Percentiles rank a stretch among this genome's conserved stretches.
These are phyloP conservation scores for Punctularia strigosozonata DNA, from an alignment of 768 basidiomycete species.

Conservation along the genomic window DNA sequence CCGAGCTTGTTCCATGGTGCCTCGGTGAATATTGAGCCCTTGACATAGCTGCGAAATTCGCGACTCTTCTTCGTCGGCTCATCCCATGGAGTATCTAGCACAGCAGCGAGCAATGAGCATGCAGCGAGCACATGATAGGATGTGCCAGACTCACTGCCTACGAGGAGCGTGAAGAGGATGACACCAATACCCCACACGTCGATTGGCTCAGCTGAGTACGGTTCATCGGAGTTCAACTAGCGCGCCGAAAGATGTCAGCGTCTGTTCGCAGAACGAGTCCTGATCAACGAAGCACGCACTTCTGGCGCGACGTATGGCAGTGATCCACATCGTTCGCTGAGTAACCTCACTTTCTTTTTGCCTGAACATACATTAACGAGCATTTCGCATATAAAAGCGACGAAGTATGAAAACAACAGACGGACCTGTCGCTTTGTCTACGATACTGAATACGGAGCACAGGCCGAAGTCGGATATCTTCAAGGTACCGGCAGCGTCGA, in stretches of 20 bases:
- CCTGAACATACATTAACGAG: no score
- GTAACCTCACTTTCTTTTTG: no score
- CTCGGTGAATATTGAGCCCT: conserved; percentile 61
- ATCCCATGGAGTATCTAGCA: conserved; percentile 93
- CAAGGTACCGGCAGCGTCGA: conserved; percentile 72
- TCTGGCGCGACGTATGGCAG: conserved; percentile 93
- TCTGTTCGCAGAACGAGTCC: background rate
- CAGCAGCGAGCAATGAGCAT: background rate
- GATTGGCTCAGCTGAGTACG: conserved; percentile 85
- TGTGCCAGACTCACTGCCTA: conserved; percentile 58
- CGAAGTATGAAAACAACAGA: no score
- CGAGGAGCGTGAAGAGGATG: conserved; percentile 83
- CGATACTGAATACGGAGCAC: conserved; percentile 81
- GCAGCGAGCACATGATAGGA: no score
- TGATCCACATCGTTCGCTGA: conserved; percentile 84
- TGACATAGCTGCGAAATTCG: conserved; percentile 69
- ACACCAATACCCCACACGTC: conserved; percentile 96
- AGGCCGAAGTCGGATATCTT: conserved; percentile 96
- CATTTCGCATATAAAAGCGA: no score
- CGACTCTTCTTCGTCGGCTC: conserved; percentile 71
- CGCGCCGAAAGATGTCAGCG: conserved; percentile 1
- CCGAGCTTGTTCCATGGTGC: conserved; percentile 71
- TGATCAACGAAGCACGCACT: conserved; percentile 29
- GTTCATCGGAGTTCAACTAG: conserved; percentile 30
- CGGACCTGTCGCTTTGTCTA: conserved; percentile 70